Evolutionary conservation across 495 filamentous ascomycete genomes (phyloP).

Genomic region (Penicillium subrubescens): DNA sequence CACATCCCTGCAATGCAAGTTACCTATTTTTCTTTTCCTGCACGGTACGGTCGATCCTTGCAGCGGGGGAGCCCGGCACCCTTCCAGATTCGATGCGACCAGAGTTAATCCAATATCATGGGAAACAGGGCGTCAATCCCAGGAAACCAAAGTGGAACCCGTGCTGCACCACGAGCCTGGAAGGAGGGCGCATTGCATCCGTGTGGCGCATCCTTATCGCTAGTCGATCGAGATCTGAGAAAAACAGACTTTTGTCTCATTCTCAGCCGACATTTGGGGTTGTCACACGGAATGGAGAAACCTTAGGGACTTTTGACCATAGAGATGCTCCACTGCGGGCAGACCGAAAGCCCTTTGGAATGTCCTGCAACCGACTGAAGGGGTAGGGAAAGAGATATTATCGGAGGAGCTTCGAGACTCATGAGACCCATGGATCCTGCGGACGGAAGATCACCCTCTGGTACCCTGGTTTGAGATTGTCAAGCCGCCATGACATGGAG

Average conservation of each 20-base stretch:
- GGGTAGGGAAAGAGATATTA: neutral
- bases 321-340: neutral
- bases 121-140: slow-evolving; percentile 4
- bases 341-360: neutral
- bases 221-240: slow-evolving; percentile 13
- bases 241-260: neutral
- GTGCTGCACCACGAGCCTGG: slow-evolving; percentile 13
- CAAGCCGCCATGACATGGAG: slow-evolving; percentile 14
- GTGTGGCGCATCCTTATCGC: slow-evolving; percentile 19
- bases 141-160: slow-evolving; percentile 14
- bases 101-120: neutral
- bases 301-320: neutral
- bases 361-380: slow-evolving; percentile 7
- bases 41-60: slow-evolving; percentile 20
- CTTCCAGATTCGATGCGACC: neutral
- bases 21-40: slow-evolving; percentile 2
- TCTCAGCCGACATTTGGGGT: neutral
- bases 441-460: neutral
- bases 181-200: slow-evolving; percentile 12
- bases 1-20: neutral
- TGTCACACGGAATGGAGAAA: neutral
- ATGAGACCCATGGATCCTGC: neutral
- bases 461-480: slow-evolving; percentile 1
- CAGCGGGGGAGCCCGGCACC: slow-evolving; percentile 14
- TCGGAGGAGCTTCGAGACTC: neutral